Conservation (phyloP, 1,284 basidiomycete species). For the Erythrobasidium hasegawianum region DNA sequence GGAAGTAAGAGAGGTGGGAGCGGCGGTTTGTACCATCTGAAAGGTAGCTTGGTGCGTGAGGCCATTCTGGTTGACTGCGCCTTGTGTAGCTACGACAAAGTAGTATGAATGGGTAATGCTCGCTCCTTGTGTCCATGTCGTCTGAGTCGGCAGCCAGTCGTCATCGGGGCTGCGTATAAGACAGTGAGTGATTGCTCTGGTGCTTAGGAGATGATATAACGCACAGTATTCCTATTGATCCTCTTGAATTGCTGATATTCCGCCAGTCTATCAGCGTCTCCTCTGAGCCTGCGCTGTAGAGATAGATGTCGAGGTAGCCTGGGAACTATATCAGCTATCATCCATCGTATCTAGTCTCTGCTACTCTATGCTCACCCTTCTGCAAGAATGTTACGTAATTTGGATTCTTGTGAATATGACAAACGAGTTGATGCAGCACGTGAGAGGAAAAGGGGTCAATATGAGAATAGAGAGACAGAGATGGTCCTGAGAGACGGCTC, state of each 20-base stretch:
- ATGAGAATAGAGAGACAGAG: not conserved
- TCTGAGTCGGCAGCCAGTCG: conserved; percentile 61
- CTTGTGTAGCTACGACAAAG: conserved; percentile 63
- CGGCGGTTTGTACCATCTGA: conserved; percentile 57
- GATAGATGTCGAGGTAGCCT: conserved; percentile 60
- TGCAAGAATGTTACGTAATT: conserved; percentile 22
- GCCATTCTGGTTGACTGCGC: conserved; percentile 56
- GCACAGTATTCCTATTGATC: conserved; percentile 55
- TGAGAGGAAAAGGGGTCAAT: not conserved
- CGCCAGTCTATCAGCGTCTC: conserved; percentile 40
- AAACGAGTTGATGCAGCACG: too few relatives aligned
- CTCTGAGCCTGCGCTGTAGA: conserved; percentile 63
- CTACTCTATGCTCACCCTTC: conserved; percentile 21
- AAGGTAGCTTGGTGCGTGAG: conserved; percentile 65
- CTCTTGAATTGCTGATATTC: conserved; percentile 58
- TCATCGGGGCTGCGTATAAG: conserved; percentile 57
- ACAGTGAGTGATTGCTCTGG: too few relatives aligned
- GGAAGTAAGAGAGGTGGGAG: conserved; percentile 35
- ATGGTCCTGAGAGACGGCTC: too few relatives aligned
- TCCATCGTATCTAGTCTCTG: too few relatives aligned
- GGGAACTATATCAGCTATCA: not conserved
- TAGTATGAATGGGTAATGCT: conserved; percentile 64
- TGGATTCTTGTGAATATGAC: conserved; percentile 10
- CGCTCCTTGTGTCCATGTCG: conserved; percentile 54
- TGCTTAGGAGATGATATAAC: too few relatives aligned